Evolutionary conservation across 306 rosid genomes (phyloP).

Genomic region (Sechiopsis laciniata): DNA sequence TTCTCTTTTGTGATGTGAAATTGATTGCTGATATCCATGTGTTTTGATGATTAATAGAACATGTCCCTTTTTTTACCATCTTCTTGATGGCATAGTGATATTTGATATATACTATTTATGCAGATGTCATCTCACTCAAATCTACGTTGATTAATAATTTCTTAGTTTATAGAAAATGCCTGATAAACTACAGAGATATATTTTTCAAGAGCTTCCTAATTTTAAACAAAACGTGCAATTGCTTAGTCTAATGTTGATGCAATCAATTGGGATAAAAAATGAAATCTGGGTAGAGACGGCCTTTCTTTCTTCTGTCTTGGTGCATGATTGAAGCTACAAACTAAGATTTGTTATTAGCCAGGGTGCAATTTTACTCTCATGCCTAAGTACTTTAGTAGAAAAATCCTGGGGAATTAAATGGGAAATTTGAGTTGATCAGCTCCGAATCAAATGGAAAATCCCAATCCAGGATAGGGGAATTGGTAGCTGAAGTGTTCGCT

Average conservation of each 20-base stretch:
- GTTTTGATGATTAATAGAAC: not conserved
- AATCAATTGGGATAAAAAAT: not conserved
- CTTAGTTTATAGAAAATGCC: no score
- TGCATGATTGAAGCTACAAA: constrained; percentile 5
- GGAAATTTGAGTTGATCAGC: constrained; percentile 45
- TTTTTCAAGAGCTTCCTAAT: not conserved
- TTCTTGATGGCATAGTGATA: no score
- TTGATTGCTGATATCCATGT: not conserved
- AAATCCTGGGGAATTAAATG: constrained; percentile 41
- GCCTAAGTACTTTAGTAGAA: constrained; percentile 25
- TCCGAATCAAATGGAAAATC: constrained; percentile 48
- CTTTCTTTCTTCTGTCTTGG: constrained; percentile 11
- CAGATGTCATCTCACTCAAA: no score
- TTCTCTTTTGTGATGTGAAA: not conserved
- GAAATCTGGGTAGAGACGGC: not conserved
- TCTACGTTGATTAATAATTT: no score
- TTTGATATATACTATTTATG: no score
- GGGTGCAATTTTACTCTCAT: constrained; percentile 2
- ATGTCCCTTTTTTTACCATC: not conserved
- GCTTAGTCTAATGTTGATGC: no score
- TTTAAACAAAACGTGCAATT: no score
- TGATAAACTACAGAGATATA: no score
- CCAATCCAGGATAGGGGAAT: constrained; percentile 52
- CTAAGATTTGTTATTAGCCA: not conserved
- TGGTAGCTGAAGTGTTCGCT: constrained; percentile 52